These are phyloP conservation scores for Candida silvatica DNA, from an alignment of 805 yeast species.

Conservation along the genomic window DNA sequence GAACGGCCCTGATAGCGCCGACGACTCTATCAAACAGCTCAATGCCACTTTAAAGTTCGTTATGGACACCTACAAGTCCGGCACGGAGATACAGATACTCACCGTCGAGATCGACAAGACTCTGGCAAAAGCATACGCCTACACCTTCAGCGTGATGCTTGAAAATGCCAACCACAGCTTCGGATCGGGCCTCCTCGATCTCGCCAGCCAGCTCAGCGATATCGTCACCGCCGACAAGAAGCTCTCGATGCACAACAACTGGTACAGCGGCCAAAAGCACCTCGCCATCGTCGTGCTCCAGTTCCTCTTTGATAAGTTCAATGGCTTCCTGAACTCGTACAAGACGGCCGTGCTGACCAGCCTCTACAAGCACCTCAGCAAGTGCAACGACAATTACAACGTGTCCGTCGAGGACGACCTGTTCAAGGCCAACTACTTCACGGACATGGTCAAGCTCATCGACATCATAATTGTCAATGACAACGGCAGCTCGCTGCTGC, in stretches of 20 bases:
- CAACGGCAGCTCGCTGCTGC: slow-evolving; percentile 19
- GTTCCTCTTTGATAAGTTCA: slow-evolving; percentile 21
- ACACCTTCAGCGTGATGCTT: slow-evolving; percentile 19
- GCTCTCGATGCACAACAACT: slow-evolving; percentile 22
- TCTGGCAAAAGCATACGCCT: slow-evolving; percentile 15
- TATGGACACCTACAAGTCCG: neutral
- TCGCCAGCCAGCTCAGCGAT: slow-evolving; percentile 10
- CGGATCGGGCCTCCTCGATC: slow-evolving; percentile 22
- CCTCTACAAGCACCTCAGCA: slow-evolving; percentile 23
- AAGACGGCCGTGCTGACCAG: slow-evolving; percentile 20
- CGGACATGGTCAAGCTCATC: slow-evolving; percentile 20
- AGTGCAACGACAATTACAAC: slow-evolving; percentile 26
- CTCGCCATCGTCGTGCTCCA: slow-evolving; percentile 21
- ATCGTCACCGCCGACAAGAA: slow-evolving; percentile 14
- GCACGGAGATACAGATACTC: too few species aligned
- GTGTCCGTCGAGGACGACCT: slow-evolving; percentile 21
- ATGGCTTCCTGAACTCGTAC: slow-evolving; percentile 26
- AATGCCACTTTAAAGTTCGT: neutral
- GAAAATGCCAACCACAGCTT: slow-evolving; percentile 24
- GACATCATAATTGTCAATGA: slow-evolving; percentile 23
- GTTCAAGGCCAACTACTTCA: slow-evolving; percentile 25
- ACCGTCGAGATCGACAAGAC: slow-evolving; percentile 18
- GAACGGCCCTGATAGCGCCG: neutral
- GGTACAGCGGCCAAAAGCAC: slow-evolving; percentile 25
- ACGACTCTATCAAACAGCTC: neutral